Conservation (phyloP, 2,329 filamentous ascomycete species). For the Sporothrix schenckii region DNA sequence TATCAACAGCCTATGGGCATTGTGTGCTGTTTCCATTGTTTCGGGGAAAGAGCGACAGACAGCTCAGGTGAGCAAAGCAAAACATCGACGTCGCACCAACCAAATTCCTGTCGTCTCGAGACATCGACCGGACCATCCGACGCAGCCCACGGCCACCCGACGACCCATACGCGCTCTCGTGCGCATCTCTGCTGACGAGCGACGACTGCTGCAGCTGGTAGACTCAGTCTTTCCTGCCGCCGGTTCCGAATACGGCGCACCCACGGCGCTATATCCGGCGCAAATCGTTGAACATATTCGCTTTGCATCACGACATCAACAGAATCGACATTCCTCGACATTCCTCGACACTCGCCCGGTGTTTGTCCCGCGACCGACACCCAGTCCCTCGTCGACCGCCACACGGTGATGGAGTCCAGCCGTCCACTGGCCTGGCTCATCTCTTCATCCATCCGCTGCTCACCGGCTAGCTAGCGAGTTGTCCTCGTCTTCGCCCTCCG, state of each 20-base stretch:
- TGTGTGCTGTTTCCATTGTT: neutral
- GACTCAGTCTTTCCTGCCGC: neutral
- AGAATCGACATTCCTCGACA: neutral
- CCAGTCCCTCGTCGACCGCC: constrained; percentile 33
- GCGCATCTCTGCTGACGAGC: neutral
- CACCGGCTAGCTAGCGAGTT: neutral
- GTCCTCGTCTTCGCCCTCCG: neutral
- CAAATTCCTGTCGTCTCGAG: neutral
- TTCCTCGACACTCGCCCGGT: neutral
- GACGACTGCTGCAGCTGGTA: constrained; percentile 4
- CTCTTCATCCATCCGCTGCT: neutral
- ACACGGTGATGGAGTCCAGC: constrained; percentile 47
- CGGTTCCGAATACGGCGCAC: neutral
- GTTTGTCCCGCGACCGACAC: neutral
- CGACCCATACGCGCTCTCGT: neutral
- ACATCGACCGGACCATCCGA: neutral
- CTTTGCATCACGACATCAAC: neutral
- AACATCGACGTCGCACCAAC: constrained; percentile 17
- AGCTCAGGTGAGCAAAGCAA: neutral
- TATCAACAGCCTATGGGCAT: neutral
- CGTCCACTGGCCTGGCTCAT: constrained; percentile 29
- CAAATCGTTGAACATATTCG: neutral
- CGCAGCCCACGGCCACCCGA: constrained; percentile 14
- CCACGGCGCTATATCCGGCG: neutral
- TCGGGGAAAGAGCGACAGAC: constrained; percentile 14